phyloP scores from a whole-genome alignment of 305 asterid species.

The Rubia balearica region DNA sequence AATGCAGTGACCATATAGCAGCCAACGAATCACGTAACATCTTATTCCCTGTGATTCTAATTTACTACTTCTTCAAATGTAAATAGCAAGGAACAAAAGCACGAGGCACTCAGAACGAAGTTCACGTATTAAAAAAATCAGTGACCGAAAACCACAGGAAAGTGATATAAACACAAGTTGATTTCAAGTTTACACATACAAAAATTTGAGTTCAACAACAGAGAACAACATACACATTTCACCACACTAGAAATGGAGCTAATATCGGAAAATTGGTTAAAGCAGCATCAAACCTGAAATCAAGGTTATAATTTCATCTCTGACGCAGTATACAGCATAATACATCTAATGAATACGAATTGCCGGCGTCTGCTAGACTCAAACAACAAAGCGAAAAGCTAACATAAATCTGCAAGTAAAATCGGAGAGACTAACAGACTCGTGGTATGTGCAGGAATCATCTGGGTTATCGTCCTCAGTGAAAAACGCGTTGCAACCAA shows the following conservation, averaged over 20 bases:
- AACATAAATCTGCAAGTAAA: neutral
- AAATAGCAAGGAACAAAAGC: neutral
- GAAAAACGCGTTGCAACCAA: slow-evolving; percentile 77
- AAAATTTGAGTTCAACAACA: neutral
- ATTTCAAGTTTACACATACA: neutral
- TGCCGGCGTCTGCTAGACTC: neutral
- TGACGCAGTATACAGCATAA: neutral
- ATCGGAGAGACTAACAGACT: slow-evolving; percentile 40
- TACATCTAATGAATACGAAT: neutral
- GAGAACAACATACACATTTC: neutral
- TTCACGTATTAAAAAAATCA: neutral
- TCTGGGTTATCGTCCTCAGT: slow-evolving; percentile 65
- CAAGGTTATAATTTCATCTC: neutral
- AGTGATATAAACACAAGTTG: neutral
- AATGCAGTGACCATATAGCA: neutral
- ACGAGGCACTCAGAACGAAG: neutral
- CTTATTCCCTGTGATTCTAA: neutral
- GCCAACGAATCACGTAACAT: neutral
- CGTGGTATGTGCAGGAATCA: slow-evolving; percentile 72
- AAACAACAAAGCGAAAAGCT: neutral
- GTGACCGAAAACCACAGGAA: neutral
- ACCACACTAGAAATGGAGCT: neutral
- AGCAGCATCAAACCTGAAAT: neutral
- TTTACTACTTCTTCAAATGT: neutral
- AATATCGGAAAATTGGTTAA: neutral